These are phyloP conservation scores for Dioscorea dumetorum DNA, from an alignment of 106 monocot species.

Conservation along the genomic window DNA sequence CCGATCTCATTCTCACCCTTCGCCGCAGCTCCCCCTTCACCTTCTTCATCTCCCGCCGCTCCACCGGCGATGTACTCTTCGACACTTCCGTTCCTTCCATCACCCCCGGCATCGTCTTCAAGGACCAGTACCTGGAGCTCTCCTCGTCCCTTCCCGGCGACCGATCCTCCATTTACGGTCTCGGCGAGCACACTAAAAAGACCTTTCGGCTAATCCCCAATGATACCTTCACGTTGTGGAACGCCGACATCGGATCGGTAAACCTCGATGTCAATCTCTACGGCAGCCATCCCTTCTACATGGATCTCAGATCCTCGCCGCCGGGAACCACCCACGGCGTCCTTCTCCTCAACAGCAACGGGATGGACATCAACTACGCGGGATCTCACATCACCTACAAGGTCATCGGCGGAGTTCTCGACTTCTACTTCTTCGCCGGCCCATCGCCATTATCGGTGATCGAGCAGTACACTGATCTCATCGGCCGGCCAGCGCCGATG, in stretches of 20 bases:
- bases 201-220: constrained; percentile 30
- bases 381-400: constrained; percentile 9
- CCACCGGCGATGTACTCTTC: constrained; percentile 47
- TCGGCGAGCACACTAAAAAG: constrained; percentile 66
- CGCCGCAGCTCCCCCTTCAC: constrained; percentile 18
- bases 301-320: constrained; percentile 2
- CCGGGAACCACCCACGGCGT: constrained; percentile 10
- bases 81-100: not conserved
- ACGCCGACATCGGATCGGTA: constrained; percentile 32
- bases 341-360: constrained; percentile 19
- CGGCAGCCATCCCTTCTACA: constrained; percentile 2
- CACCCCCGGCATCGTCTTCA: constrained; percentile 22
- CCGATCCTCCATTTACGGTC: constrained; percentile 30
- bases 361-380: constrained; percentile 14
- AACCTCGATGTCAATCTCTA: constrained; percentile 32
- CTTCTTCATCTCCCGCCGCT: constrained; percentile 43
- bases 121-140: constrained; percentile 38
- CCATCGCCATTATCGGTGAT: constrained; percentile 9
- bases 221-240: constrained; percentile 68
- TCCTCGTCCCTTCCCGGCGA: constrained; percentile 28
- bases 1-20: constrained; percentile 47
- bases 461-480: constrained; percentile 16
- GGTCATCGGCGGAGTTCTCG: constrained; percentile 20
- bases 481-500: constrained; percentile 16
- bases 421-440: constrained; percentile 24